A percentile compares a stretch with the other conserved stretches of the same genome.
phyloP scores from a whole-genome alignment of 805 yeast genomes.

The Candida vaughaniae region DNA sequence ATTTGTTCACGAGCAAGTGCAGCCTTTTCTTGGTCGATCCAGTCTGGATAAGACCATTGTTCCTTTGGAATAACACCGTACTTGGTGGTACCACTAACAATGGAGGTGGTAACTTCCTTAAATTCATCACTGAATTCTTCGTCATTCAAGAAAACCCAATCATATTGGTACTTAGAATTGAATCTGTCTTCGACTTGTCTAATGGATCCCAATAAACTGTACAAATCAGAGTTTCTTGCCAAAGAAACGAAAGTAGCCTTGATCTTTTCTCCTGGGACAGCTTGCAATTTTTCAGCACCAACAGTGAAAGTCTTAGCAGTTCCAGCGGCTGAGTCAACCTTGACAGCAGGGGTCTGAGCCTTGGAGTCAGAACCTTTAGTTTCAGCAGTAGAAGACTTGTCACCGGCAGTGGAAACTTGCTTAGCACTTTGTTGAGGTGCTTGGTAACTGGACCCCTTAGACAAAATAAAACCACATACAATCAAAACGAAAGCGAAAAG shows the following conservation, averaged over 20 bases:
- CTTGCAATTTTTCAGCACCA: slow-evolving; percentile 12
- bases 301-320: slow-evolving; percentile 5
- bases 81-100: slow-evolving; percentile 73
- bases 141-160: slow-evolving; percentile 95
- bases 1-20: slow-evolving; percentile 57
- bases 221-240: slow-evolving; percentile 74
- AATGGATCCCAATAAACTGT: slow-evolving; percentile 61
- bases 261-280: slow-evolving; percentile 51
- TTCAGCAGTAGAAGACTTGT: not conserved
- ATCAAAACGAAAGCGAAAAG: slow-evolving; percentile 36
- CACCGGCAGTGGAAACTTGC: not conserved
- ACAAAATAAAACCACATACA: slow-evolving; percentile 35
- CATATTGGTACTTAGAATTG: slow-evolving; percentile 76
- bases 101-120: slow-evolving; percentile 59
- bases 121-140: slow-evolving; percentile 82
- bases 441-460: slow-evolving; percentile 33
- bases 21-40: slow-evolving; percentile 78
- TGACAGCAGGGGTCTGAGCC: not conserved
- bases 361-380: not conserved
- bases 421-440: slow-evolving; percentile 8
- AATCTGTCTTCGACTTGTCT: slow-evolving; percentile 86
- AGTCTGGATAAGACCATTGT: slow-evolving; percentile 85
- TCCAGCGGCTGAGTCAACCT: not conserved
- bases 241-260: slow-evolving; percentile 76
- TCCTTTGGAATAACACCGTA: slow-evolving; percentile 81